Base-by-base conservation (phyloP, 176 grass and related monocot species). In the Neostapfia colusana region DNA sequence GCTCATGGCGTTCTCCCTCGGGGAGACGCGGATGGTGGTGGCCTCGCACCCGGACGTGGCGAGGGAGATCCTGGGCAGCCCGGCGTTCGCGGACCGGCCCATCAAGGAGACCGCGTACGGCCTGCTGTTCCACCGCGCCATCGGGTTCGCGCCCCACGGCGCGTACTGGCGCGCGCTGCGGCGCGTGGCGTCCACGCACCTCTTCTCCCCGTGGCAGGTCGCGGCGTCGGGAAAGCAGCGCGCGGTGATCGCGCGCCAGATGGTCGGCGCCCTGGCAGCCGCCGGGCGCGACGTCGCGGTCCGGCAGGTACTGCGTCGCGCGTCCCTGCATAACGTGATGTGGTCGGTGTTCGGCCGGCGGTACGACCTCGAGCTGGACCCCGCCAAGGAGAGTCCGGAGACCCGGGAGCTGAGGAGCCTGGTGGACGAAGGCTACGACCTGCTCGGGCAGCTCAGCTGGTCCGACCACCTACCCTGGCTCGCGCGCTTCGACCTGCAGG, bases 341-440 rank as follows among this genome's bases (percentile, higher is more conserved):
- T 90, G 89, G 81, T 98, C 89, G 8, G 89, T 98, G 49, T 98
- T 98, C 69, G 91, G 95, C 35, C 75, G 72, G 21, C 51, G 51
- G 10, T 98, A 93, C 72, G 48, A 51, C 15, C 79, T 92, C 10
- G 78, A 81, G 80, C 51, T 79, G 53, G 87, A 68, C 39, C 56
- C 57, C 0, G 46, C 12, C 44, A 56, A 42, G 28, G 88, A 91
- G 53, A 78, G 42, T 54, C 43, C 69, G 0, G 95, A 98, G 86
- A 74, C 76, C 14, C 45, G 72, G 41, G 82, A 90, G 85, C 73
- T 98, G 82, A 40, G 84, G 18, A 3, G 2, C 7, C 75, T 98
- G 28, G 95, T 98, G 23, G 84, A 92, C 72, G 95, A 98, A 82
- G 95, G 95, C 4, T 98, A 98, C 81, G 85, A 92, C 64, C 55